phyloP scores from a whole-genome alignment of 208 protist genomes.

The Crithidia brevicula region DNA sequence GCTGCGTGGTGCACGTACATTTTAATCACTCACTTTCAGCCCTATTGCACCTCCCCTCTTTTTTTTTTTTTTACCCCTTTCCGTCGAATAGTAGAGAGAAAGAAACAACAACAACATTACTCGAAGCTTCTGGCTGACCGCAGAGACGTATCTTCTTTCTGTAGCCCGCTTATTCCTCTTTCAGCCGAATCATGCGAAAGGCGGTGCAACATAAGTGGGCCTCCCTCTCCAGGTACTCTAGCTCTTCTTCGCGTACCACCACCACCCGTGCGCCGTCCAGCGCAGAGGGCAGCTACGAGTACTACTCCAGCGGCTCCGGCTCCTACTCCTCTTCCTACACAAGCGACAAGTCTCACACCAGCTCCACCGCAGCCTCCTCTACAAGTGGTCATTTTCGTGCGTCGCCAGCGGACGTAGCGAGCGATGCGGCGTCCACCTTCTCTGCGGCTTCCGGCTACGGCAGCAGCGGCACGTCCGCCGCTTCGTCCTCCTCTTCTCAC shows the following conservation, averaged over 20 bases:
- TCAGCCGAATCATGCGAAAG: not conserved
- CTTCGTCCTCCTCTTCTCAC: not conserved
- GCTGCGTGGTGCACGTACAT: no score
- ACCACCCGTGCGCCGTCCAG: conserved; percentile 1
- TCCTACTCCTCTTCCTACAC: conserved; percentile 1
- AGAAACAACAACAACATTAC: no score
- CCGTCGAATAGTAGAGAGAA: no score
- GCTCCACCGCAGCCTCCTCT: no score
- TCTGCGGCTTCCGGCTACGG: not conserved
- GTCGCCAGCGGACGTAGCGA: no score
- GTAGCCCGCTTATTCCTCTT: no score
- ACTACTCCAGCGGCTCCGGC: conserved; percentile 13
- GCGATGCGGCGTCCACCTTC: conserved; percentile 5
- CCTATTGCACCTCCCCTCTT: no score
- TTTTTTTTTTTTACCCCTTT: no score
- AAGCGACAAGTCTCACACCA: not conserved
- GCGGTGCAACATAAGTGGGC: not conserved
- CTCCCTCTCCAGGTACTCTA: not conserved
- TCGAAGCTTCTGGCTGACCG: no score
- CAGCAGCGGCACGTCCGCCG: not conserved
- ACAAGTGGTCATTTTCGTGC: no score
- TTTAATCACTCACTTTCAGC: no score
- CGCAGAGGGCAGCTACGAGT: not conserved
- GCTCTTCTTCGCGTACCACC: conserved; percentile 7
- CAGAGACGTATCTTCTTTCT: no score